Evolutionary conservation across 108 stramenopile species (phyloP), one percentile per base, ranked within the genome.

Genomic region (Bacterosira constricta): DNA sequence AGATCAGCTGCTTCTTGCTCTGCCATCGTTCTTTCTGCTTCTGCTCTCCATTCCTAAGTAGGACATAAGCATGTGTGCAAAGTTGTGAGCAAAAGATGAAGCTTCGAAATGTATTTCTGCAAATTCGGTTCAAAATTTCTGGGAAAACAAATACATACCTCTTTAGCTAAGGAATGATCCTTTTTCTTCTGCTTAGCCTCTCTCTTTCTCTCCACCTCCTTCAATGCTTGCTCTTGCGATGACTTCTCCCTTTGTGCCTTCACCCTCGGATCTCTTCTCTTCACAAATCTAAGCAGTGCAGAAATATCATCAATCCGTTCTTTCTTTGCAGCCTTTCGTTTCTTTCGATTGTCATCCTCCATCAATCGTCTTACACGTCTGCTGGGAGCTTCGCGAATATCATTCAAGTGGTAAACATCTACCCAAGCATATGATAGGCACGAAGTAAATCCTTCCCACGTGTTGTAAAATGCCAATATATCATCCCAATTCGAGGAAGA

Each of bases 281-380:
- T 96, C 31, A 93, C 87, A 85, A 96, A 96, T 25, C 80, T 39
- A 0, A 96, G 85, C 45, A 96, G 63, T 3, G 88, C 83, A 50
- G 77, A 58, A 57, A 96, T 75, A 37, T 93, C 90, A 32, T 92
- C 88, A 26, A 89, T 82, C 21, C 88, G 83, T 57, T 77, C 83
- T 47, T 77, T 85, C 68, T 84, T 87, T 17, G 90, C 95, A 6
- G 67, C 58, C 63, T 79, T 77, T 25, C 95, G 74, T 12, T 87
- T 86, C 64, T 93, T 96, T 68, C 71, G 69, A 67, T 96, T 96
- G 42, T 92, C 95, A 31, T 93, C 91, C 42, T 96, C 92, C 88
- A 96, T 96, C 17, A 82, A 47, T 45, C 95, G 75, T 26, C 92
- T 82, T 17, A 96, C 75, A 17, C 90, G 49, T 26, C 95, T 86